Evolutionary conservation across 768 basidiomycete species (phyloP), one percentile per base, ranked within the genome.

Genomic region (Psilocybe tampanensis): DNA sequence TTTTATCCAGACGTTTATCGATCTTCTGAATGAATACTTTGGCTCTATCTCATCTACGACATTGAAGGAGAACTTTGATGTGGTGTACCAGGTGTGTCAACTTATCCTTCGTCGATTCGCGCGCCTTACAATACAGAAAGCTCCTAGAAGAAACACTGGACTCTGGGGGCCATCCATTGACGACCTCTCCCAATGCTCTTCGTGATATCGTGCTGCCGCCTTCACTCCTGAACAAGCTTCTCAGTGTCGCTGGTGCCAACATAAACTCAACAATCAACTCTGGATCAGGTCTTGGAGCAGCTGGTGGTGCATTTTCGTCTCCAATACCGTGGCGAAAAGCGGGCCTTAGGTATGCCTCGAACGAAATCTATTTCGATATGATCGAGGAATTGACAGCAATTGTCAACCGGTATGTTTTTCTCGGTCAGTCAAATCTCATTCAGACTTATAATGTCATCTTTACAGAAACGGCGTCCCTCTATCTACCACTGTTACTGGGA

Each of bases 71-170:
- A 92, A 96, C 70, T 96, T 97, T 70, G 95, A 98, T 66, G 85
- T 93, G 22, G 94, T 97, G 7, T 96, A 98, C 67, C 95, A 96
- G 79, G 94, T 91, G 60, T 22, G 82, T 43, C 21, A n/a, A 13
- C 9, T 7, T 34, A 11, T 59, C 33, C 3, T 22, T 19, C 54
- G 11, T 47, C 18, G 39, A 19, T 44, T 34, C 54, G 54, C 54
- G 29, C 60, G 41, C 52, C 54, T 44, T 47, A 54, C 34, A 54
- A 26, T 29, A 43, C 44, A 11, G 1, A 47, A 62, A 95, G 92
- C 84, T 98, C 17, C 81, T 97, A 26, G 95, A 96, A 74, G 95
- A 98, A 73, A 95, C 92, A n/a, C 76, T 98, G 23, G 95, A 96
- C 67, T 86, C 94, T 8, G 90, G 93, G 11, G 95, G 95, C 0